These are phyloP conservation scores for Phytophthora boehmeriae DNA, from an alignment of 352 stramenopile genomes.

Conservation along the genomic window DNA sequence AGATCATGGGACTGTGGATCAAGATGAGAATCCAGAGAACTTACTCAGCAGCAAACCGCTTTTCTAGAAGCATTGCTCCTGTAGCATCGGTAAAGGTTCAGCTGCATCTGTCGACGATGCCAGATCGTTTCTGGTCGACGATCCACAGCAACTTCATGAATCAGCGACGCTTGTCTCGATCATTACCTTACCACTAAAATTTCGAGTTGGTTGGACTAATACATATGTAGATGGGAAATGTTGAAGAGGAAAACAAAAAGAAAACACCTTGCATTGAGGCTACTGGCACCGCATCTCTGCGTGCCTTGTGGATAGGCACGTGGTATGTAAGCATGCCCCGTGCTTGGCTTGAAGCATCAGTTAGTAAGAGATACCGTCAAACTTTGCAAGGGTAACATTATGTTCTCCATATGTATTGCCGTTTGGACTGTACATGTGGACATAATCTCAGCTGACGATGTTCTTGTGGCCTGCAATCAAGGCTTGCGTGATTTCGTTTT, in stretches of 20 bases:
- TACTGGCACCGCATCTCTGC: neutral
- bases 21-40: conserved; percentile 35
- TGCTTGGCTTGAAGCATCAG: too few species aligned
- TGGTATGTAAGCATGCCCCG: neutral
- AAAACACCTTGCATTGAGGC: neutral
- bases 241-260: neutral
- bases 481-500: too few species aligned
- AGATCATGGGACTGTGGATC: conserved; percentile 22
- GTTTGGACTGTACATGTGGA: too few species aligned
- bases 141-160: conserved; percentile 33
- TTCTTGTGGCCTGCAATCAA: too few species aligned
- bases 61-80: conserved; percentile 39
- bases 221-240: neutral
- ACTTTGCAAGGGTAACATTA: too few species aligned
- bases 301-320: neutral
- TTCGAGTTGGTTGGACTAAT: conserved; percentile 14
- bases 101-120: conserved; percentile 27
- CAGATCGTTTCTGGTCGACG: conserved; percentile 36
- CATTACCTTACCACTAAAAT: conserved; percentile 15
- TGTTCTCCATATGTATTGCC: too few species aligned
- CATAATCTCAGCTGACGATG: too few species aligned
- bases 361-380: too few species aligned
- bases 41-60: conserved; percentile 26
- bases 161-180: conserved; percentile 16
- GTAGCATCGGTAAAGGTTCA: conserved; percentile 24